Evolutionary conservation across 768 basidiomycete species (phyloP).

Genomic region (Lactarius sp.): DNA sequence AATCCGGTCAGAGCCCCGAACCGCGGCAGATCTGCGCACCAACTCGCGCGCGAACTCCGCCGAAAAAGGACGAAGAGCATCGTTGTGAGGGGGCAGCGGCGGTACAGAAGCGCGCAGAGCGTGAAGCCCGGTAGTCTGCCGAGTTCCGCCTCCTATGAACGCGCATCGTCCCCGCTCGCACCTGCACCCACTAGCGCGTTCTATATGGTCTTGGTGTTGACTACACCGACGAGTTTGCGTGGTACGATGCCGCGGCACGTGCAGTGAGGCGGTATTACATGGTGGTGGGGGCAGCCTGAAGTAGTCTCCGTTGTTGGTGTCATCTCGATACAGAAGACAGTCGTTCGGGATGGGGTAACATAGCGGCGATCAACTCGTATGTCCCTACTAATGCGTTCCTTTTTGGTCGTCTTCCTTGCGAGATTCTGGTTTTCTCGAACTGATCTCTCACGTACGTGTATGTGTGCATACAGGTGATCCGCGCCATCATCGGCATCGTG

Average conservation of each 20-base stretch:
- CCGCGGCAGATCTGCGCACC: too few relatives aligned
- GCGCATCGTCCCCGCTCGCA: conserved; percentile 9
- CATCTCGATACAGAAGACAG: too few relatives aligned
- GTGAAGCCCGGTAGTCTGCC: conserved; percentile 37
- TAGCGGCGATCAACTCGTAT: conserved; percentile 94
- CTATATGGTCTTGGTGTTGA: conserved; percentile 62
- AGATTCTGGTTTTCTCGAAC: too few relatives aligned
- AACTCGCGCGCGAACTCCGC: too few relatives aligned
- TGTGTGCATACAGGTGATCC: conserved; percentile 61
- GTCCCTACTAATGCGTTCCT: conserved; percentile 61
- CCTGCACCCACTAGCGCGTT: conserved; percentile 18
- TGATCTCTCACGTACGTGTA: too few relatives aligned
- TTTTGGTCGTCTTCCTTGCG: too few relatives aligned
- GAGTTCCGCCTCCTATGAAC: not conserved
- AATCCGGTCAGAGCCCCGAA: too few relatives aligned
- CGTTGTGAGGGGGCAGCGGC: conserved; percentile 43
- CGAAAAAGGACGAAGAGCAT: conserved; percentile 37
- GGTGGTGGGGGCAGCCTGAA: too few relatives aligned
- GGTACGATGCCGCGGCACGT: conserved; percentile 56
- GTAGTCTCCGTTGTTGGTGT: too few relatives aligned
- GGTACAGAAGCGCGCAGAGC: conserved; percentile 67
- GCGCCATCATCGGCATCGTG: conserved; percentile 95
- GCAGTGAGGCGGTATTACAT: conserved; percentile 32
- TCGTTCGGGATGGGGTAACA: conserved; percentile 69
- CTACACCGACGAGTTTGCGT: conserved; percentile 60